Evolutionary conservation across 805 yeast genomes (phyloP), one percentile per base, ranked within the genome.

Genomic region (Starmerella tilneyi): DNA sequence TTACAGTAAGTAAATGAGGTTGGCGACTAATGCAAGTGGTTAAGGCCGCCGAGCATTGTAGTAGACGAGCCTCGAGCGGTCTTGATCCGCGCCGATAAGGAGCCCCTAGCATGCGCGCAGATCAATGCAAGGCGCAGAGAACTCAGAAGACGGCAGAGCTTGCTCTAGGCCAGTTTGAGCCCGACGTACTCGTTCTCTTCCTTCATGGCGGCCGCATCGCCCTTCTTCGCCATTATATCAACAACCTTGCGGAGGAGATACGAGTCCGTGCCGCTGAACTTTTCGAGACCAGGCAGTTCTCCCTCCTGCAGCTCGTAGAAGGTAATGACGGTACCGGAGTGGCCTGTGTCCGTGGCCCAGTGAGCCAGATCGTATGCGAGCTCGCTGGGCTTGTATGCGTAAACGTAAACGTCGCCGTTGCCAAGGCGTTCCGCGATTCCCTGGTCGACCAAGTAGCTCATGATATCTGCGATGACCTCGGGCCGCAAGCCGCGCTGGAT

Each of bases 271-370:
- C 76, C 76, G 44, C 70, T 70, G 54, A 88, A 78, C 32, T 73
- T 67, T 49, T 81, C 84, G 52, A 89, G 72, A 5, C 78, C 77
- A 43, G 73, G 71, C 51, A 85, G 76, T 35, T 74, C 80, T 43
- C 83, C 80, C 46, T 75, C 73, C 0, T 79, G 68, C 29, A 89
- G 60, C 62, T 89, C 97, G 61, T 83, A 86, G 13, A 86, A 62
- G 0, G 97, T 89, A 42, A 89, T 64, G 2, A 89, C 80, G 1
- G 80, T 69, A 5, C 84, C 83, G 44, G 72, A 66, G 57, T 85
- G 94, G 0, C 95, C 95, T 0, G 89, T 75, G 17, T 69, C 65
- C 44, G 82, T 88, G n/a, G 76, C 64, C 88, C 84, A 74, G 58
- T 78, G 81, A 59, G 75, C 58, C 41, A 88, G 56, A 53, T 69